These are phyloP conservation scores for Fagopyrum esculentum DNA, from an alignment of 148 eudicot genomes.

Conservation along the genomic window DNA sequence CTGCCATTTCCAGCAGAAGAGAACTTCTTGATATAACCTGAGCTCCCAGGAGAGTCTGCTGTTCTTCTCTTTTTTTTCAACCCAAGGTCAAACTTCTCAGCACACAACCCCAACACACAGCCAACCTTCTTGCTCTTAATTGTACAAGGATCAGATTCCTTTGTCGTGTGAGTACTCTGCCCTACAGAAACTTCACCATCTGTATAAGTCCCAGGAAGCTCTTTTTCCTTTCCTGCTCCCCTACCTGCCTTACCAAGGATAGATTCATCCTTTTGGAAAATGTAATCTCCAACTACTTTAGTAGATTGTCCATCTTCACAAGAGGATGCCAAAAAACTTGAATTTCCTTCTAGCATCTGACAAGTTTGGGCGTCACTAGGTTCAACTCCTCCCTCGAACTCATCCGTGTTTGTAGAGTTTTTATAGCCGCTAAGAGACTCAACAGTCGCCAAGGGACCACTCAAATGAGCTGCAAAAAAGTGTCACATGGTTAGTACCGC, in stretches of 20 bases:
- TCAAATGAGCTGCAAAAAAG: slow-evolving; percentile 57
- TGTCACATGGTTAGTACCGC: not conserved
- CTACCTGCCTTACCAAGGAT: slow-evolving; percentile 6
- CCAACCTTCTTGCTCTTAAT: not conserved
- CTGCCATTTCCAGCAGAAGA: not conserved
- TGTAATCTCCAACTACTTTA: slow-evolving; percentile 30
- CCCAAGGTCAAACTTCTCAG: slow-evolving; percentile 25
- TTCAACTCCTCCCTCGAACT: slow-evolving; percentile 77
- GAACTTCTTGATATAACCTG: not conserved
- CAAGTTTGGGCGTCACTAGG: slow-evolving; percentile 19
- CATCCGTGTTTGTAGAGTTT: slow-evolving; percentile 36
- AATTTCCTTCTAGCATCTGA: slow-evolving; percentile 21
- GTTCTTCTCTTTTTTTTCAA: slow-evolving; percentile 41
- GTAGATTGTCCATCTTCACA: slow-evolving; percentile 27
- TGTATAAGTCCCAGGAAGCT: not conserved
- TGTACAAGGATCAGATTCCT: not conserved
- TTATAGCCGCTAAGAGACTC: slow-evolving; percentile 63
- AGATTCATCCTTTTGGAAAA: slow-evolving; percentile 38
- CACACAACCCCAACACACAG: not conserved
- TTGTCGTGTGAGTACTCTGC: not conserved
- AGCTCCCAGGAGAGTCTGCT: slow-evolving; percentile 20
- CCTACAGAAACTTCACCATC: not conserved
- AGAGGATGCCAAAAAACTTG: slow-evolving; percentile 24
- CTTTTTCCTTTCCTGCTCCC: slow-evolving; percentile 17
- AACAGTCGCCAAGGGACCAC: slow-evolving; percentile 72